These are phyloP conservation scores for Austroboletus olivaceoglutinosus DNA, from an alignment of 1,284 basidiomycete genomes.

Conservation along the genomic window DNA sequence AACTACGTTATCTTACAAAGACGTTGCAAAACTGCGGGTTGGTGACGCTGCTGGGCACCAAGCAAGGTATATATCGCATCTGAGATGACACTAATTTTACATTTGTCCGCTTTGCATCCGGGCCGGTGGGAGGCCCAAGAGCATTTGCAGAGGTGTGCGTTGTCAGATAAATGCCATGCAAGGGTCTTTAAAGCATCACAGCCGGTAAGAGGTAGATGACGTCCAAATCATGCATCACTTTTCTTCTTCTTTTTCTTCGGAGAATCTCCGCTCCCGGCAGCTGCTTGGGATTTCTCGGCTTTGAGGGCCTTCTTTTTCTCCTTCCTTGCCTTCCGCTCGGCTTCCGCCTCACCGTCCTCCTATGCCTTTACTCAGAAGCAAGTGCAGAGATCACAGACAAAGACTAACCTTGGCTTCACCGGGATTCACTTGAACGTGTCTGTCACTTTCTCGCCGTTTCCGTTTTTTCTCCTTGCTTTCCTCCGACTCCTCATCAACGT, in stretches of 20 bases:
- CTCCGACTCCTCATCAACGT: slow-evolving; percentile 46
- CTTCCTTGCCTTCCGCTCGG: slow-evolving; percentile 71
- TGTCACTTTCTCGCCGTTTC: slow-evolving; percentile 65
- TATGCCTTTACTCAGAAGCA: slow-evolving; percentile 13
- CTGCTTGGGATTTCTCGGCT: slow-evolving; percentile 61
- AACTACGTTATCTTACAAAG: too few species aligned
- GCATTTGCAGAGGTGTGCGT: too few species aligned
- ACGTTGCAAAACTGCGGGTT: too few species aligned
- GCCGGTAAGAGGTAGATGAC: not conserved
- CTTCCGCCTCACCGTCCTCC: slow-evolving; percentile 61
- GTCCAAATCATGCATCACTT: slow-evolving; percentile 34
- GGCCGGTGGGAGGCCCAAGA: too few species aligned
- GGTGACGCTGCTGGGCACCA: too few species aligned
- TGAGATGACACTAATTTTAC: too few species aligned
- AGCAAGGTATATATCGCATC: too few species aligned
- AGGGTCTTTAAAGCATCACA: not conserved
- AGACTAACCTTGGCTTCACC: slow-evolving; percentile 43
- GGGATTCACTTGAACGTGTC: slow-evolving; percentile 32
- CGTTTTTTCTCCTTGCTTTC: slow-evolving; percentile 62
- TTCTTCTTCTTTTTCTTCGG: slow-evolving; percentile 80
- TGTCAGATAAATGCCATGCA: not conserved
- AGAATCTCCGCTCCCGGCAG: slow-evolving; percentile 46
- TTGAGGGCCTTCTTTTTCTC: slow-evolving; percentile 71
- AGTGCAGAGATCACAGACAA: slow-evolving; percentile 1
- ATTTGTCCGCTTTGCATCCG: too few species aligned